Base-by-base conservation (phyloP, 176 grass and related monocot genomes). In the Musa itinerans region DNA sequence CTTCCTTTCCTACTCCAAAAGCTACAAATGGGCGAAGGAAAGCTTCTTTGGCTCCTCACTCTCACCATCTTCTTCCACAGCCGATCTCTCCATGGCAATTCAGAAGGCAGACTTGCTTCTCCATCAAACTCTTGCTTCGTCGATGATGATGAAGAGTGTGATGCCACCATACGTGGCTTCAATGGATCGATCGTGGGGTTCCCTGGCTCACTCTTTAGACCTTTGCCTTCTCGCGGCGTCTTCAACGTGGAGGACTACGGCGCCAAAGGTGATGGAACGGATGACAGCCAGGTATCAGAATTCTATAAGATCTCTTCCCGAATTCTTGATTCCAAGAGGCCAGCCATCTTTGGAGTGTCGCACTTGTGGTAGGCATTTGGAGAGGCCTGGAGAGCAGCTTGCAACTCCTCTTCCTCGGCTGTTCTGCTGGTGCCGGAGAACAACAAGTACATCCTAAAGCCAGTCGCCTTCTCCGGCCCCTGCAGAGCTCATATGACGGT, bases 391-490 rank as follows among this genome's bases (percentile, higher is more conserved):
- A 74, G 69, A 52, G 85, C 74, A 10, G 83, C 89, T 11, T 96
- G 93, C 52, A 53, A 70, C 20, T 70, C 61, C 20, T 14, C 69
- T 68, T 25, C 56, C 19, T 43, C 72, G 10, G 52, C 79, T 62
- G 27, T 78, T 26, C 22, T 86, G 19, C 17, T 82, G 71, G 79
- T 82, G 70, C 79, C 84, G 17, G 22, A 67, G 70, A 26, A 54
- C 55, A 82, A 79, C 22, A 86, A 55, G 52, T 96, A 96, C 80
- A 68, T 73, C 10, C 74, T 96, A 21, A 88, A 78, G 68, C 89
- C 92, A 48, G 50, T 96, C 10, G 71, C 10, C 62, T 96, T 96
- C 75, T 15, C 1, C 13, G 89, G 92, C 24, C 92, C 92, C 65
- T 92, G 92, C 73, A 80, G 80, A 78, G 69, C 83, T 65, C 63